Percentiles rank a stretch among this genome's conserved stretches.
phyloP scores from a whole-genome alignment of 2,329 filamentous ascomycete species.

The Colletotrichum shisoi region DNA sequence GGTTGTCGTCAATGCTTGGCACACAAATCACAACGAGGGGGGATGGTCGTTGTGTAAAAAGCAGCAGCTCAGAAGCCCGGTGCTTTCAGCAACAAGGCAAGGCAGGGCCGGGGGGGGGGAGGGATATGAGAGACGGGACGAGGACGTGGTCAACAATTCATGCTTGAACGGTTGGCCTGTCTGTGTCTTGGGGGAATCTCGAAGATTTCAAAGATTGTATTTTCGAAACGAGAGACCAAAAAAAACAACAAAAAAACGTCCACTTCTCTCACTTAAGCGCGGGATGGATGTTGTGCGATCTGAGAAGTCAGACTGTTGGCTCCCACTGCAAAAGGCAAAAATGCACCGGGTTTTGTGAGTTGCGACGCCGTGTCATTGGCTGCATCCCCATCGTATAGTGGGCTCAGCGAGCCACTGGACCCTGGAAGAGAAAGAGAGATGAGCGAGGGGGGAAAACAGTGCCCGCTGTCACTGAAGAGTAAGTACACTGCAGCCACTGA shows the following conservation, averaged over 20 bases:
- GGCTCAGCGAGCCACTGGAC: slow-evolving; percentile 27
- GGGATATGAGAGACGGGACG: neutral
- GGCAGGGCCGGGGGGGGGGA: slow-evolving; percentile 5
- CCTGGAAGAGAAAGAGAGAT: slow-evolving; percentile 14
- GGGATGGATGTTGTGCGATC: slow-evolving; percentile 26
- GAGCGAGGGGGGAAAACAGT: slow-evolving; percentile 20
- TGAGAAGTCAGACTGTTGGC: slow-evolving; percentile 32
- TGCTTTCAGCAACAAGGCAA: slow-evolving; percentile 7
- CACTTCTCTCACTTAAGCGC: slow-evolving; percentile 14
- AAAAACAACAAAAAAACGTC: neutral
- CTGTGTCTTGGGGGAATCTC: no score
- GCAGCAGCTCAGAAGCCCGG: slow-evolving; percentile 6
- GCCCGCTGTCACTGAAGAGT: slow-evolving; percentile 17
- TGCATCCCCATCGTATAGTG: slow-evolving; percentile 12
- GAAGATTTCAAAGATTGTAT: neutral
- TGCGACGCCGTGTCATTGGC: slow-evolving; percentile 30
- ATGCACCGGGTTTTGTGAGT: slow-evolving; percentile 36
- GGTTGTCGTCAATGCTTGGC: slow-evolving; percentile 29
- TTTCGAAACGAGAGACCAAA: neutral
- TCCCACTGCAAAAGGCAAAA: slow-evolving; percentile 30
- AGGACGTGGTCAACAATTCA: slow-evolving; percentile 28
- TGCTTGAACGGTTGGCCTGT: slow-evolving; percentile 6
- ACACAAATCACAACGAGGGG: slow-evolving; percentile 27
- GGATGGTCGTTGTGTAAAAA: slow-evolving; percentile 22
- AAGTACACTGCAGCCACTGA: neutral